phyloP scores from a whole-genome alignment of 192 early-diverging fungal genomes.

The Radiomyces spectabilis region DNA sequence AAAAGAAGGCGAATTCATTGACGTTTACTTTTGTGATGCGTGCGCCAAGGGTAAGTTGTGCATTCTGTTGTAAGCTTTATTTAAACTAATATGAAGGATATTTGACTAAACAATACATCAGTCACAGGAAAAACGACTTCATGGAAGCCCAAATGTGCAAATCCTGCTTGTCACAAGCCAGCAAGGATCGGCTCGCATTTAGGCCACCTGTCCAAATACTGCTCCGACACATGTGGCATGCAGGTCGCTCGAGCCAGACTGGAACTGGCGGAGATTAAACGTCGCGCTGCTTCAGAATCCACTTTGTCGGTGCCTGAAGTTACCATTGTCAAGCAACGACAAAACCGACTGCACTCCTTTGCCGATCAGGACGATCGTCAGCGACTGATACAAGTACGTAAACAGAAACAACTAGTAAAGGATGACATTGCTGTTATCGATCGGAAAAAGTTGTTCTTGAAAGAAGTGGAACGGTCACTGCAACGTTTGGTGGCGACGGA shows the following conservation, averaged over 20 bases:
- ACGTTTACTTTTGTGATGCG: slow-evolving; percentile 53
- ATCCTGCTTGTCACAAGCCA: slow-evolving; percentile 36
- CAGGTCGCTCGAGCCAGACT: slow-evolving; percentile 35
- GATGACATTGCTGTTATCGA: slow-evolving; percentile 1
- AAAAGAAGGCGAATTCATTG: slow-evolving; percentile 46
- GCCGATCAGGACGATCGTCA: slow-evolving; percentile 39
- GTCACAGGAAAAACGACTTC: slow-evolving; percentile 39
- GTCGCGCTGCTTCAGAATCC: not conserved
- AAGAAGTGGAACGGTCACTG: not conserved
- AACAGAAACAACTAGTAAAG: slow-evolving; percentile 20
- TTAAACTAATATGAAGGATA: too few relatives aligned
- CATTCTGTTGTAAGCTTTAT: too few relatives aligned
- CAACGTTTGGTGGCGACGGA: slow-evolving; percentile 20
- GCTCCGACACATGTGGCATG: slow-evolving; percentile 45
- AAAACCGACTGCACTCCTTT: slow-evolving; percentile 23
- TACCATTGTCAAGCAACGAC: slow-evolving; percentile 14
- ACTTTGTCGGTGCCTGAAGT: slow-evolving; percentile 3
- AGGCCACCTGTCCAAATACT: slow-evolving; percentile 33
- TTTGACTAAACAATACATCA: slow-evolving; percentile 5
- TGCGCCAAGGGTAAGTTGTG: slow-evolving; percentile 53
- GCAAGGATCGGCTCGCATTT: slow-evolving; percentile 10
- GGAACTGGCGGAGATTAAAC: slow-evolving; percentile 31
- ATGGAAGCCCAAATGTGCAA: slow-evolving; percentile 38
- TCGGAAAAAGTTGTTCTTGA: slow-evolving; percentile 7
- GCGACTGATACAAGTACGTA: slow-evolving; percentile 26